Evolutionary conservation across 257 asterid genomes (phyloP), one percentile per base, ranked within the genome.

Genomic region (Solanum paucissectum): DNA sequence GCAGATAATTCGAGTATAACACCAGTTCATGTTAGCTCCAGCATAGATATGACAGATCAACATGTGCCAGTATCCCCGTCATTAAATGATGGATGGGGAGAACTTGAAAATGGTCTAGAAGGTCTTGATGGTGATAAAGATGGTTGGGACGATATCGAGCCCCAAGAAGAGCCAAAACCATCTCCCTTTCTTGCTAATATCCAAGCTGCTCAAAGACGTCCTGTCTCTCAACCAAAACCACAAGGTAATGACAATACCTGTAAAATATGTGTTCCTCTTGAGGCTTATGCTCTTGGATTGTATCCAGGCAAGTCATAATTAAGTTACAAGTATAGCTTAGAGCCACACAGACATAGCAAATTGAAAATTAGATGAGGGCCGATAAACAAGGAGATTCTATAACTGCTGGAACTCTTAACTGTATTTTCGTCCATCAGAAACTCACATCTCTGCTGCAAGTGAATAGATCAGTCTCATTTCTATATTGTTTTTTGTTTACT

Each of bases 51-150:
- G 46, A 74, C 90, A 72, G 95, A 91, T 86, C 91, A 91, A 58
- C 94, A 88, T 42, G 93, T 89, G 64, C 95, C 98, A 36, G 90
- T 86, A 16, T 94, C 99, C 87, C 97, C 98, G 34, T 74, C 98
- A 25, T 93, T 98, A 49, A 94, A 94, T 44, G 98, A 97, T 91
- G 99, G 97, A 89, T 96, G 99, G 99, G 99, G 99, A 88, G 99
- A 96, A 85, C 90, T 94, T 83, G 99, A 94, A 88, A 96, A 94
- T 87, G 98, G 95, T 89, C 83, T 79, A 89, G 99, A 89, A 72
- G 98, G 83, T 66, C 77, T 40, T 9, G 97, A 90, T 1, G 84
- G 69, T 76, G 99, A 93, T 37, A 94, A 94, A 83, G 96, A 95
- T 86, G 98, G 98, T 37, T 96, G 99, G 99, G 98, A 97, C 90